Evolutionary conservation across 352 stramenopile species (phyloP).

Genomic region (Globisporangium uncinulatum): DNA sequence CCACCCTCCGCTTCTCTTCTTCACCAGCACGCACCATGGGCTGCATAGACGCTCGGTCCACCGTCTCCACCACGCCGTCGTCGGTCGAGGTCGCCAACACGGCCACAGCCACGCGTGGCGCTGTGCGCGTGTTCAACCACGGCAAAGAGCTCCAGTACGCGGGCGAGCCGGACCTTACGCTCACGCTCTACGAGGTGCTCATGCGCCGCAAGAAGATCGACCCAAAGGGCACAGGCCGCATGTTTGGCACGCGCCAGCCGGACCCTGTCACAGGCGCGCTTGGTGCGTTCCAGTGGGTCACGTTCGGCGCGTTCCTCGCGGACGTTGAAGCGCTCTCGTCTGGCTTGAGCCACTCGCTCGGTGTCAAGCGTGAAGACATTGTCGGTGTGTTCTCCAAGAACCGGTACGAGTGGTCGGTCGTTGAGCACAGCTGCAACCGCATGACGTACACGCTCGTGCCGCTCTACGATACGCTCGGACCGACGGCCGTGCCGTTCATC

Average conservation of each 20-base stretch:
- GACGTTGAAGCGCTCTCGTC: constrained; percentile 46
- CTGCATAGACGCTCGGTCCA: constrained; percentile 3
- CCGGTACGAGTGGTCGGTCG: constrained; percentile 60
- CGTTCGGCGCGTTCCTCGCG: constrained; percentile 49
- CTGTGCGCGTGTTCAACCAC: constrained; percentile 17
- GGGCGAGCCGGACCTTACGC: constrained; percentile 31
- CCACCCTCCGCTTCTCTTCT: background rate
- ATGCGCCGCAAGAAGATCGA: constrained; percentile 57
- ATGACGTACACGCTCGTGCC: constrained; percentile 66
- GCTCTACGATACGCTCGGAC: constrained; percentile 80
- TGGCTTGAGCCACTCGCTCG: constrained; percentile 19
- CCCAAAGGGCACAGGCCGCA: constrained; percentile 26
- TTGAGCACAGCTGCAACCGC: constrained; percentile 58
- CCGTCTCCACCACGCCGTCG: background rate
- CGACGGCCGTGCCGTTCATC: constrained; percentile 63
- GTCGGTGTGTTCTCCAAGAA: constrained; percentile 75
- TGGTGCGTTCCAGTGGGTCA: constrained; percentile 51
- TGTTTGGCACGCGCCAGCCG: constrained; percentile 35
- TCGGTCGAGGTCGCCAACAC: constrained; percentile 11
- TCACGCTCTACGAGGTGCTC: constrained; percentile 43
- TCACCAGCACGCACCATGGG: constrained; percentile 3
- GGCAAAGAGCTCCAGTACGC: constrained; percentile 3
- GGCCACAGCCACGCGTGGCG: constrained; percentile 23
- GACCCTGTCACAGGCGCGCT: constrained; percentile 25
- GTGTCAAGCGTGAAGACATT: constrained; percentile 34